These are phyloP conservation scores for Epichloe amarillans DNA, from an alignment of 2,329 filamentous ascomycete genomes.

Conservation along the genomic window DNA sequence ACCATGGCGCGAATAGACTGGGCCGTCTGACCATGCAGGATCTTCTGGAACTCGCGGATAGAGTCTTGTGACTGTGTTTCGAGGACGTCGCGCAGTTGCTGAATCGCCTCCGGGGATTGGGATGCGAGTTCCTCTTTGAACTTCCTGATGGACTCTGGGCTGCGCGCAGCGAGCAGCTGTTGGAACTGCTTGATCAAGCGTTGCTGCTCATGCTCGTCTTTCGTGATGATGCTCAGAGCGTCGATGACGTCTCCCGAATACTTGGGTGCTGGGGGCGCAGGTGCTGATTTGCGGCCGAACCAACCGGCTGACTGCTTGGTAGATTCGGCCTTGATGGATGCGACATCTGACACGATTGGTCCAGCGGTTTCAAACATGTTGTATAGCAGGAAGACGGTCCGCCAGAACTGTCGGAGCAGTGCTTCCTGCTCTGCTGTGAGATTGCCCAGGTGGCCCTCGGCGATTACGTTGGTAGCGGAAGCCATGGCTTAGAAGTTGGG, in stretches of 20 bases:
- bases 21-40: slow-evolving; percentile 1
- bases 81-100: slow-evolving; percentile 1
- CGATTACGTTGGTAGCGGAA: neutral
- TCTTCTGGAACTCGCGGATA: slow-evolving; percentile 1
- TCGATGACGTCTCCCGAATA: neutral
- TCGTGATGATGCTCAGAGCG: neutral
- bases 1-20: slow-evolving; percentile 8
- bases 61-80: neutral
- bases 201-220: neutral
- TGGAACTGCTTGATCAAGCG: neutral
- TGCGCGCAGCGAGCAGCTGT: neutral
- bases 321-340: neutral
- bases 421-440: neutral
- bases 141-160: slow-evolving; percentile 1
- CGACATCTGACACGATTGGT: neutral
- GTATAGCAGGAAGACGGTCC: neutral
- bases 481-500: neutral
- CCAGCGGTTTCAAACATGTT: neutral
- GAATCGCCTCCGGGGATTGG: neutral
- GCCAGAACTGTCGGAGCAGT: neutral
- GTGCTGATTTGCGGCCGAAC: neutral
- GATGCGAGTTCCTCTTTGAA: neutral
- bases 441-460: slow-evolving; percentile 1
- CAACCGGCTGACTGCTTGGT: neutral
- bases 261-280: neutral